Conservation (phyloP, 2,329 filamentous ascomycete genomes). For the Nemania bipapillata region DNA sequence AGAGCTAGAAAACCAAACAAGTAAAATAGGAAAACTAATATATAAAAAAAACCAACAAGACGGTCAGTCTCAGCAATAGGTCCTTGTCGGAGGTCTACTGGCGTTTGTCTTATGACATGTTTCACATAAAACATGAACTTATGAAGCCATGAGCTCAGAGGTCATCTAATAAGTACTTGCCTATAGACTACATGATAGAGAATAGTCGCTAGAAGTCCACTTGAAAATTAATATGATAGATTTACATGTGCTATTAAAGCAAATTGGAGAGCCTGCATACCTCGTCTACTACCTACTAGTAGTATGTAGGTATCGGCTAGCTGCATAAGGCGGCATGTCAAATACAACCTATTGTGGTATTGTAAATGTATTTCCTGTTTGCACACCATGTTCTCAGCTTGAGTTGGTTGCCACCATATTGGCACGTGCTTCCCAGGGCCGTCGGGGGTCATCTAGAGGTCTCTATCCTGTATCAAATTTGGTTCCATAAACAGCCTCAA, state of each 20-base stretch:
- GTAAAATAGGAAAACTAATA: conserved; percentile 27
- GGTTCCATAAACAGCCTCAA: no score
- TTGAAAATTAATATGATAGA: neutral
- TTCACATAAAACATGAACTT: neutral
- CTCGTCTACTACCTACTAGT: neutral
- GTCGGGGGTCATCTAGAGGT: neutral
- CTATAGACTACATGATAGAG: no score
- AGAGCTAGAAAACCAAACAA: conserved; percentile 14
- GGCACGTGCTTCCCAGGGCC: neutral
- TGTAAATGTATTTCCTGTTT: neutral
- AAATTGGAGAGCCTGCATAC: neutral
- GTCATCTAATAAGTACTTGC: no score
- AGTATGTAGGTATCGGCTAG: conserved; percentile 6
- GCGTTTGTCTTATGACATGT: neutral
- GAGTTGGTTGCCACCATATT: neutral
- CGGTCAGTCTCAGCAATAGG: neutral
- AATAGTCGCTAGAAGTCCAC: neutral
- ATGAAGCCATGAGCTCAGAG: no score
- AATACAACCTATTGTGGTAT: conserved; percentile 1
- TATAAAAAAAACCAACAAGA: neutral
- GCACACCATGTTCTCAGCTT: neutral
- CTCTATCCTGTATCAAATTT: no score
- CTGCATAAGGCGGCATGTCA: conserved; percentile 5
- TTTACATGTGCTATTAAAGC: neutral
- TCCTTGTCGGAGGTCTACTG: neutral